These are phyloP conservation scores for Aspergillus flavus DNA, from an alignment of 2,329 filamentous ascomycete genomes.

Conservation along the genomic window DNA sequence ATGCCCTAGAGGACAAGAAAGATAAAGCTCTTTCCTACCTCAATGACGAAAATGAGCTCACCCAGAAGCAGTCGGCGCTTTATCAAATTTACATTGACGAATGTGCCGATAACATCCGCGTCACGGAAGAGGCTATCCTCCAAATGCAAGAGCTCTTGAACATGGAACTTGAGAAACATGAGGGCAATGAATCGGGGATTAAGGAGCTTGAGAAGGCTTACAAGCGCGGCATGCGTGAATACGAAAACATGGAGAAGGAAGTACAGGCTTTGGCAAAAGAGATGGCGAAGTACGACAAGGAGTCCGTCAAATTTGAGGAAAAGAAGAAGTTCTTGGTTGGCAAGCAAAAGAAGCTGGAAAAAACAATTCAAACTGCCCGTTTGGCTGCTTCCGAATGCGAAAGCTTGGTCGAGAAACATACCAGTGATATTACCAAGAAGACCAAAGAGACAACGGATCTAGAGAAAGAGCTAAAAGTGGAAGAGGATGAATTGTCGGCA, in stretches of 20 bases:
- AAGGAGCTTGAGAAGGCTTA: constrained; percentile 86
- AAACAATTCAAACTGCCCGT: constrained; percentile 76
- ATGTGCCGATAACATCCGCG: constrained; percentile 82
- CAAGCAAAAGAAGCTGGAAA: constrained; percentile 95
- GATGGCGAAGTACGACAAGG: constrained; percentile 90
- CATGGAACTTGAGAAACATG: constrained; percentile 85
- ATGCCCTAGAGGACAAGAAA: constrained; percentile 91
- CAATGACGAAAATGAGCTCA: constrained; percentile 89
- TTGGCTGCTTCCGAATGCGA: constrained; percentile 73
- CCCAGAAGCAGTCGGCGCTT: constrained; percentile 83
- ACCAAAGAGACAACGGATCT: constrained; percentile 73
- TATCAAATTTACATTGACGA: constrained; percentile 92
- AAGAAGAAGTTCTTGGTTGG: constrained; percentile 90
- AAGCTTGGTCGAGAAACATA: constrained; percentile 75
- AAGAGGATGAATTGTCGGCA: constrained; percentile 78
- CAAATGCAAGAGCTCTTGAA: constrained; percentile 88
- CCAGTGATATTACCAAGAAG: constrained; percentile 75
- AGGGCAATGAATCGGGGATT: constrained; percentile 86
- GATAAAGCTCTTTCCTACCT: constrained; percentile 88
- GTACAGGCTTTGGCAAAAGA: constrained; percentile 80
- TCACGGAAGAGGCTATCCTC: constrained; percentile 86
- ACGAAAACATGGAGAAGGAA: constrained; percentile 78
- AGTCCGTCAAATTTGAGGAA: constrained; percentile 95
- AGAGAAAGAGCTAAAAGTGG: constrained; percentile 73
- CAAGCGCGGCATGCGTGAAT: constrained; percentile 79